Conservation (phyloP, 164 flowering plant species). For the Dillenia turbinata region DNA sequence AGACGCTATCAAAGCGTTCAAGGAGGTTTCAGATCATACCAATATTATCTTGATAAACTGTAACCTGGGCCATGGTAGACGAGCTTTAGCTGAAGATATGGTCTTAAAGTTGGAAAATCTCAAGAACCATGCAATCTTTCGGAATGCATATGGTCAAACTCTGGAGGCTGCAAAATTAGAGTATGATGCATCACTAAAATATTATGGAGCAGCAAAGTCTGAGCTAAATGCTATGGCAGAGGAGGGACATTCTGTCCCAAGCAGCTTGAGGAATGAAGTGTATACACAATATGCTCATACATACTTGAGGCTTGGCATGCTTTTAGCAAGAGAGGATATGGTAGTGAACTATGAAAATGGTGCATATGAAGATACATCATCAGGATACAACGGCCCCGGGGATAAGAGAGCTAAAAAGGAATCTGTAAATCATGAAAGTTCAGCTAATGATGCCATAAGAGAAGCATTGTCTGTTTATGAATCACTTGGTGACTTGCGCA, state of each 20-base stretch:
- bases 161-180: constrained; percentile 69
- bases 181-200: constrained; percentile 65
- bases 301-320: constrained; percentile 91
- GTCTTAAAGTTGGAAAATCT: constrained; percentile 52
- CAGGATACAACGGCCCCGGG: constrained; percentile 14
- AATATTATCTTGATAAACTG: constrained; percentile 80
- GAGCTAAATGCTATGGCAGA: constrained; percentile 40
- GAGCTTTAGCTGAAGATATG: constrained; percentile 87
- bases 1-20: constrained; percentile 81
- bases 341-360: constrained; percentile 51
- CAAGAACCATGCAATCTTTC: constrained; percentile 34
- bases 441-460: constrained; percentile 92
- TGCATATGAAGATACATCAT: constrained; percentile 25
- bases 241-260: constrained; percentile 28
- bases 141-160: constrained; percentile 48
- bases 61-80: constrained; percentile 90
- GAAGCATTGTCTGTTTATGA: constrained; percentile 84
- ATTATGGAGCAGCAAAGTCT: constrained; percentile 73
- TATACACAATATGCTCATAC: constrained; percentile 85
- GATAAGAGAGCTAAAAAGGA: constrained; percentile 38
- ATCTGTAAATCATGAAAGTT: constrained; percentile 53
- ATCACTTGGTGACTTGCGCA: constrained; percentile 74
- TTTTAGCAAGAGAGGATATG: constrained; percentile 70
- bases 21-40: constrained; percentile 65
- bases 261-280: constrained; percentile 61